phyloP scores from a whole-genome alignment of 192 early-diverging fungal species.

The Coemansia guatemalensis region DNA sequence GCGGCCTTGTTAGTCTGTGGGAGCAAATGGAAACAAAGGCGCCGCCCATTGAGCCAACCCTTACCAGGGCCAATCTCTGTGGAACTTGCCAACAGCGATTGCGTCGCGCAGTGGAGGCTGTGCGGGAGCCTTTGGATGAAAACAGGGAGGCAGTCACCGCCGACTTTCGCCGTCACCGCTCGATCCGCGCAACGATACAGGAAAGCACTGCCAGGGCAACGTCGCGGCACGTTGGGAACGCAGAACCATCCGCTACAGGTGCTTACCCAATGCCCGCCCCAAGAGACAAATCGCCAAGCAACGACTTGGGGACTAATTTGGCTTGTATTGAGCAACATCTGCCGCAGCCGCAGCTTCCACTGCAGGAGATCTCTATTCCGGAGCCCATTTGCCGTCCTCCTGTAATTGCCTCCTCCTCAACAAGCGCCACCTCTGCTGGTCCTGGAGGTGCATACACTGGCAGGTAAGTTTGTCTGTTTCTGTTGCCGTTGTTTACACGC shows the following conservation, averaged over 20 bases:
- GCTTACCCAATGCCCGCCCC: not conserved
- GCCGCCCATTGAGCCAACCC: slow-evolving; percentile 25
- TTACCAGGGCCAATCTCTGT: slow-evolving; percentile 45
- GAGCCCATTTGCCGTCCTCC: not conserved
- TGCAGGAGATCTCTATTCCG: not conserved
- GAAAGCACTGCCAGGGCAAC: slow-evolving; percentile 9
- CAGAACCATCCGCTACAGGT: not conserved
- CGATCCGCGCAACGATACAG: slow-evolving; percentile 33
- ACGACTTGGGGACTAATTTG: not conserved
- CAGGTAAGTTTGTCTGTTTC: not conserved
- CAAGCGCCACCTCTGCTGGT: slow-evolving; percentile 9
- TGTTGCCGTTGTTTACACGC: not conserved
- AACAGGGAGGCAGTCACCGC: slow-evolving; percentile 3
- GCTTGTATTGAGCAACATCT: not conserved
- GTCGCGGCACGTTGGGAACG: not conserved
- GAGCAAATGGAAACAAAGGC: slow-evolving; percentile 11
- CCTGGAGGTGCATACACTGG: not conserved
- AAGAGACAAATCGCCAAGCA: not conserved
- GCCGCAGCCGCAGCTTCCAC: not conserved
- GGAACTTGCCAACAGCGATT: slow-evolving; percentile 51
- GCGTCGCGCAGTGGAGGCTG: slow-evolving; percentile 33
- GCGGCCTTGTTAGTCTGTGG: slow-evolving; percentile 11
- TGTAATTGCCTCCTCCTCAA: not conserved
- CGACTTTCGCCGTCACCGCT: slow-evolving; percentile 49
- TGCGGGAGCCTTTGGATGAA: slow-evolving; percentile 7